These are phyloP conservation scores for Chamaecyparis obtusa DNA, from an alignment of 75 land plant genomes.

Conservation along the genomic window DNA sequence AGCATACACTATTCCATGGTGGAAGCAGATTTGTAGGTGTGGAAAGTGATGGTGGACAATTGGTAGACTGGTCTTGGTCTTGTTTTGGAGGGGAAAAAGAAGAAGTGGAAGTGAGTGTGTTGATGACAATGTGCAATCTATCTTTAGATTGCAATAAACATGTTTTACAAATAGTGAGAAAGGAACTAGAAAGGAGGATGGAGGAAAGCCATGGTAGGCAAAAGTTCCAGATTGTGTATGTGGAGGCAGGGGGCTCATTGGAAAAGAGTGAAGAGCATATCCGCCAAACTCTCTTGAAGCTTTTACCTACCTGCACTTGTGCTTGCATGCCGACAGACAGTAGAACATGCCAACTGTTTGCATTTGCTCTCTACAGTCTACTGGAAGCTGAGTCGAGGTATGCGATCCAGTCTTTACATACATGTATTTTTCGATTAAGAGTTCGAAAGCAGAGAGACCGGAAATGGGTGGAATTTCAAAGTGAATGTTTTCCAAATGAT, in stretches of 20 bases:
- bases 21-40: not conserved
- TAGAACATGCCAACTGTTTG: not conserved
- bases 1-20: not conserved
- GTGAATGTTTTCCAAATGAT: too few relatives aligned
- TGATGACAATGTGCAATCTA: not conserved
- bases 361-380: not conserved
- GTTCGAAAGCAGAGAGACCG: not conserved
- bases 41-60: not conserved
- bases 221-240: not conserved
- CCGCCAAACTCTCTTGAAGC: not conserved
- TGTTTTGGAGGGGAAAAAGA: not conserved
- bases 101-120: not conserved
- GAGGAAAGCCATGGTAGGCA: not conserved
- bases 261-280: not conserved
- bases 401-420: not conserved
- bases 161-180: not conserved
- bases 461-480: not conserved
- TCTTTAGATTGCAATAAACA: not conserved
- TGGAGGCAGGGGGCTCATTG: not conserved
- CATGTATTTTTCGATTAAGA: not conserved
- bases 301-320: not conserved
- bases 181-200: not conserved
- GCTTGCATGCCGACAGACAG: not conserved
- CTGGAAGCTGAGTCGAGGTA: not conserved
- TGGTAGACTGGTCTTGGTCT: not conserved